Conservation (phyloP, 2,329 filamentous ascomycete species). For the Allantophomopsis cytisporea region DNA sequence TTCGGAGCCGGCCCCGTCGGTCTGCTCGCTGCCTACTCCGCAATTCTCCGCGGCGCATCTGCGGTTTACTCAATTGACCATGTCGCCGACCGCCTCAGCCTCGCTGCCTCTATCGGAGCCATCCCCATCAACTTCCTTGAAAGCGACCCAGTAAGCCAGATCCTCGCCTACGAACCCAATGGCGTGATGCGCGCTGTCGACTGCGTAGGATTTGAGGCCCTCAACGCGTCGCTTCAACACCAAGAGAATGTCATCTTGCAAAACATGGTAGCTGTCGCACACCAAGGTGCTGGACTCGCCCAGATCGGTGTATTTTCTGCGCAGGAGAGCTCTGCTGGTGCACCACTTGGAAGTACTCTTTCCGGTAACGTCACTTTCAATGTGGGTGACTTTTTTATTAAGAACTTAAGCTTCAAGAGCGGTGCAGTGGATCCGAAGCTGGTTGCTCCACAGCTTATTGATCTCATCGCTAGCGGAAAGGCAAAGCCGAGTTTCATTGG, state of each 20-base stretch:
- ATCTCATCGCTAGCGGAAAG: slow-evolving; percentile 1
- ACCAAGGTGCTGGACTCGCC: not conserved
- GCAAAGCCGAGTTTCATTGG: not conserved
- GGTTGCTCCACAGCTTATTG: not conserved
- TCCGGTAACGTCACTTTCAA: not conserved
- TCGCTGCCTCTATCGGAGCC: slow-evolving; percentile 12
- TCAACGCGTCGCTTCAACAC: slow-evolving; percentile 7
- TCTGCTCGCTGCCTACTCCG: slow-evolving; percentile 15
- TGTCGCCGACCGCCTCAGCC: slow-evolving; percentile 7
- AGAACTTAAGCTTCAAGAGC: not conserved
- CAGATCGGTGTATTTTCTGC: not conserved
- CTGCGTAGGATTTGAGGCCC: slow-evolving; percentile 8
- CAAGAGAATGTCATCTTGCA: slow-evolving; percentile 11
- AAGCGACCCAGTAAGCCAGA: slow-evolving; percentile 9
- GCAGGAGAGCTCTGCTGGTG: not conserved
- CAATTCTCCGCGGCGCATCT: slow-evolving; percentile 14
- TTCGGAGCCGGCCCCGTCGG: slow-evolving; percentile 18
- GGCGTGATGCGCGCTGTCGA: slow-evolving; percentile 9
- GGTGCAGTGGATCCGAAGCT: slow-evolving; percentile 1
- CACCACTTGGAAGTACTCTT: not conserved
- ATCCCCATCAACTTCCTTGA: slow-evolving; percentile 15
- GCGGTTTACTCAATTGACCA: slow-evolving; percentile 15
- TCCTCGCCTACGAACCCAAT: slow-evolving; percentile 6
- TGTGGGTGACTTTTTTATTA: not conserved
- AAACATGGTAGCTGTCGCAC: slow-evolving; percentile 15